Base-by-base conservation (phyloP, 2,329 filamentous ascomycete species). In the Penicillium vulpinum region DNA sequence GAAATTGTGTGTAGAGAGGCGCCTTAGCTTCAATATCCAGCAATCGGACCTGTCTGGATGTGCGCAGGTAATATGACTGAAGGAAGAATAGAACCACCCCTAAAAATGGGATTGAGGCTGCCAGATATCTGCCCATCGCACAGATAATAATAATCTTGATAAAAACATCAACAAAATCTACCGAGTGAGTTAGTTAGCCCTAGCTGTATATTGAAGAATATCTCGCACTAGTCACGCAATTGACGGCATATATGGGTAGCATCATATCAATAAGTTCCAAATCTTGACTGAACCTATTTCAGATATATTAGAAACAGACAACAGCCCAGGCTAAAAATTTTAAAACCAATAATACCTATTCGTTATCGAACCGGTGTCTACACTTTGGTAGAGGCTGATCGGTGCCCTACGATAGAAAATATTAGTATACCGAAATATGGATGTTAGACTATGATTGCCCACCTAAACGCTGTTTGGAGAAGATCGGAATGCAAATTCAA, bases 211-310 rank as follows among this genome's bases (percentile, higher is more conserved):
- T 38, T 5, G 26, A 24, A 1, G 24, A 31, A 21, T 13, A 7
- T 5, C 40, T 31, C 3, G 21, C 40, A 50, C 47, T 50, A 10
- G 24, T 50, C 16, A 31, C 47, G 6, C 24, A 50, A 11, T 40
- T 41, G 18, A 51, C 26, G 8, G 48, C 48, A 41, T 41, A 50
- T 16, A 50, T 29, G 9, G 26, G 48, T 26, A 51, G 48, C 48
- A 51, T 51, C 48, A 51, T 51, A 41, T 51, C 48, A 51, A 51
- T 51, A 29, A 51, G 48, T 51, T 51, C 48, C 26, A 51, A 18
- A 33, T 33, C 48, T 35, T 51, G 48, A 8, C 48, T 51, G 5
- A 51, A 51, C 9, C 48, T 50, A 15, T 40, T 2, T 50, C 10
- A 13, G 13, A 40, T n/a, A 13, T 22, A 7, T 50, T 15, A 50